phyloP scores from a whole-genome alignment of 345 rosid species.

The Psidium guajava region DNA sequence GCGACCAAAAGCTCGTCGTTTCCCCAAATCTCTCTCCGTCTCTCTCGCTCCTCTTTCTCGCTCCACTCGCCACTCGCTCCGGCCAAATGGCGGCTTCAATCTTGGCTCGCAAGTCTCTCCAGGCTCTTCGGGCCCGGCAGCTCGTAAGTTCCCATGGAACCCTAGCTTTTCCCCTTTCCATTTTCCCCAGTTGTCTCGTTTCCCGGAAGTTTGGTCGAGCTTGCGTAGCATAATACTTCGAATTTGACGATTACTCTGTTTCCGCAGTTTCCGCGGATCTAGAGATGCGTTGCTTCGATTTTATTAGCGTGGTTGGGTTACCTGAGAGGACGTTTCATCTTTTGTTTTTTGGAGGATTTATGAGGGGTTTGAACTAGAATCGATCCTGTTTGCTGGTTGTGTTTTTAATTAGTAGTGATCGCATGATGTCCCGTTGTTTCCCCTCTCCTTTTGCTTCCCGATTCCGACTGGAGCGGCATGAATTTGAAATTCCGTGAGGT shows the following conservation, averaged over 20 bases:
- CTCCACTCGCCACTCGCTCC: background rate
- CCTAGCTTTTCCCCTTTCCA: background rate
- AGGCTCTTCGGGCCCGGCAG: conserved; percentile 50
- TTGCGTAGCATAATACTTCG: background rate
- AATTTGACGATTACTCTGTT: background rate
- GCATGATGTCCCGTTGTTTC: background rate
- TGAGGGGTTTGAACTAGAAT: background rate
- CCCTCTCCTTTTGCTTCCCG: background rate
- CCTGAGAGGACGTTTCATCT: background rate
- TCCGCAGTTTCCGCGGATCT: background rate
- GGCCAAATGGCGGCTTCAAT: conserved; percentile 54
- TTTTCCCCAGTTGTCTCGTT: background rate
- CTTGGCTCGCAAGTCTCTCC: conserved; percentile 76
- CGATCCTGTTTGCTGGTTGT: background rate
- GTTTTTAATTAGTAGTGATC: background rate
- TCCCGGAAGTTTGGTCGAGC: background rate
- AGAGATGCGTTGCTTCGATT: background rate
- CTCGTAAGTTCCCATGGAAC: conserved; percentile 1
- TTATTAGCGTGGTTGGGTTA: background rate
- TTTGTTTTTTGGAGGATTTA: background rate
- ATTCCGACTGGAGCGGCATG: background rate
- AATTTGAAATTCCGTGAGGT: background rate
- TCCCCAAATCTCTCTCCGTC: background rate
- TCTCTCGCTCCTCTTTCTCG: background rate
- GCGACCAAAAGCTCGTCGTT: background rate